Evolutionary conservation across 768 basidiomycete species (phyloP).

Genomic region (Boletus speciosus): DNA sequence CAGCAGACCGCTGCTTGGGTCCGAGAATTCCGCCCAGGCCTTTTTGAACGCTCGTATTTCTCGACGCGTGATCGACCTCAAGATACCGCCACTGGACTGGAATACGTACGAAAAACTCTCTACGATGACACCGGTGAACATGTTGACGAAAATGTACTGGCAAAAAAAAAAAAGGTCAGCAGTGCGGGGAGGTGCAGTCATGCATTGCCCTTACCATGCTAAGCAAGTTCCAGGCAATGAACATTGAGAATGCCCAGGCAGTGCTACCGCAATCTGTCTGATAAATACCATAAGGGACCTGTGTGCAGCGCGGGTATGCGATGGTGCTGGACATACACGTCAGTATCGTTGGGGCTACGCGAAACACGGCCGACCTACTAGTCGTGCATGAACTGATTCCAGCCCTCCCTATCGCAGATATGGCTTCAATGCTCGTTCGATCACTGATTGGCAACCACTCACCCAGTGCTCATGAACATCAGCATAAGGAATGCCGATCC

Average conservation of each 20-base stretch:
- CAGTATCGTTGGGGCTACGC: not conserved
- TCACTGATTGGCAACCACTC: slow-evolving; percentile 23
- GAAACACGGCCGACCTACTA: slow-evolving; percentile 46
- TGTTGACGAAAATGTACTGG: slow-evolving; percentile 93
- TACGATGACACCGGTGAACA: slow-evolving; percentile 96
- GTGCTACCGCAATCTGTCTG: slow-evolving; percentile 87
- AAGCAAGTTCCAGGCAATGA: slow-evolving; percentile 92
- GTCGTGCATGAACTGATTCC: slow-evolving; percentile 98
- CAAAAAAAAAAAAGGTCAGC: not conserved
- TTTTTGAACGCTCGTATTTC: slow-evolving; percentile 96
- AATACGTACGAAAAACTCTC: slow-evolving; percentile 96
- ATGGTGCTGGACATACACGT: slow-evolving; percentile 50
- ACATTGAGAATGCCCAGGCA: slow-evolving; percentile 79
- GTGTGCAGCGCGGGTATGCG: slow-evolving; percentile 79
- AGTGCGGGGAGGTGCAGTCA: not conserved
- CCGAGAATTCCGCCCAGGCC: slow-evolving; percentile 84
- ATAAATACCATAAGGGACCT: slow-evolving; percentile 38
- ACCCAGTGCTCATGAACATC: slow-evolving; percentile 92
- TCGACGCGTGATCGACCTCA: slow-evolving; percentile 75
- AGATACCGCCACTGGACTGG: slow-evolving; percentile 75
- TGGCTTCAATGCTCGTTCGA: slow-evolving; percentile 1
- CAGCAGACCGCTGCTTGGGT: slow-evolving; percentile 74
- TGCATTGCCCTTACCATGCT: slow-evolving; percentile 67
- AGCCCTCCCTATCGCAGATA: slow-evolving; percentile 65
- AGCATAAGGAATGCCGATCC: slow-evolving; percentile 83